These are phyloP conservation scores for Neurospora sp. DNA, from an alignment of 495 filamentous ascomycete species.

Conservation along the genomic window DNA sequence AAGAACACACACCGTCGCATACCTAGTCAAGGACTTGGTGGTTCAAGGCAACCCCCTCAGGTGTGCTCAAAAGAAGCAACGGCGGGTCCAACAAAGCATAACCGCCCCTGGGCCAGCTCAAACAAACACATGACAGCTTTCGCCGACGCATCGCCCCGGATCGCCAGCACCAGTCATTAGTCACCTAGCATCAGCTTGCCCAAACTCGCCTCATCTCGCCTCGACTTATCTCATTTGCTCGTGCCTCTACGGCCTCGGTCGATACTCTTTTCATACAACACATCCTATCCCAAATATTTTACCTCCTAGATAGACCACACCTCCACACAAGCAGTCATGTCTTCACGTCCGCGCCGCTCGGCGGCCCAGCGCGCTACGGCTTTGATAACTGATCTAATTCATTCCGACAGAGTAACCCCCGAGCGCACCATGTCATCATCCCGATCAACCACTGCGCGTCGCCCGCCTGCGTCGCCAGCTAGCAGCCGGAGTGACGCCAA, in stretches of 20 bases:
- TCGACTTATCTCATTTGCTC: not conserved
- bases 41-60: too few relatives aligned
- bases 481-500: slow-evolving; percentile 39
- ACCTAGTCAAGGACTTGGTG: too few relatives aligned
- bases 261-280: not conserved
- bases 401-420: slow-evolving; percentile 34
- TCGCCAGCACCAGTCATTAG: not conserved
- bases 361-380: slow-evolving; percentile 37
- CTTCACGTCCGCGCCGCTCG: slow-evolving; percentile 34
- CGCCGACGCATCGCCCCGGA: not conserved
- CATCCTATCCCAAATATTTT: not conserved
- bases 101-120: too few relatives aligned
- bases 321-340: slow-evolving; percentile 19
- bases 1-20: not conserved
- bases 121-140: not conserved
- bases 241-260: not conserved
- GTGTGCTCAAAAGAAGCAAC: too few relatives aligned
- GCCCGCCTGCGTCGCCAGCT: slow-evolving; percentile 36
- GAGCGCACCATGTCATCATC: slow-evolving; percentile 39
- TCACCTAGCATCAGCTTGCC: too few relatives aligned
- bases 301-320: not conserved
- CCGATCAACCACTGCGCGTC: slow-evolving; percentile 20
- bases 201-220: not conserved
- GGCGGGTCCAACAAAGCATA: too few relatives aligned
- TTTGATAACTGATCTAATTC: slow-evolving; percentile 42